Percentiles rank a stretch among this genome's conserved stretches.
These are phyloP conservation scores for Cercospora canescens DNA, from an alignment of 2,329 filamentous ascomycete genomes.

Conservation along the genomic window DNA sequence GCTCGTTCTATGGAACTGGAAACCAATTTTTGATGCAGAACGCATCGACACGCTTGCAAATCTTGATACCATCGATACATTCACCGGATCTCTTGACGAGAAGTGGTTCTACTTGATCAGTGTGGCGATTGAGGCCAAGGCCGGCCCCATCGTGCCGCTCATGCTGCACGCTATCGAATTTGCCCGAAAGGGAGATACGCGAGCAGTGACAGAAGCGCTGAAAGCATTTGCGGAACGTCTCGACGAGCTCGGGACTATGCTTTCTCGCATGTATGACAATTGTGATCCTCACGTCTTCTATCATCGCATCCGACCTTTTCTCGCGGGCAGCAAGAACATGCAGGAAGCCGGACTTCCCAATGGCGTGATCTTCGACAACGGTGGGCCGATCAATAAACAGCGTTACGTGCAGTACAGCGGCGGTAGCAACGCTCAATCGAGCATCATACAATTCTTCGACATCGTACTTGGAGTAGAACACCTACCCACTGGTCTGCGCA, in stretches of 20 bases:
- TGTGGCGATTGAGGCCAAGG: conserved; percentile 90
- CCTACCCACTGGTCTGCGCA: conserved; percentile 77
- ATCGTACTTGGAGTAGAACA: conserved; percentile 87
- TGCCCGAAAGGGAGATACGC: conserved; percentile 67
- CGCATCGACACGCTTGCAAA: conserved; percentile 82
- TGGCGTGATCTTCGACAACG: conserved; percentile 83
- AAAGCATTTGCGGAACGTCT: conserved; percentile 80
- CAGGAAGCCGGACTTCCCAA: conserved; percentile 84
- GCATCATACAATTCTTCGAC: conserved; percentile 96
- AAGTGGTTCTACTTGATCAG: conserved; percentile 99
- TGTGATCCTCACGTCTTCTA: conserved; percentile 96
- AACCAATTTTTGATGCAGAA: conserved; percentile 83
- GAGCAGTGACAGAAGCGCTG: conserved; percentile 75
- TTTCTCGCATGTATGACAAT: conserved; percentile 90
- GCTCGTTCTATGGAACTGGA: conserved; percentile 95
- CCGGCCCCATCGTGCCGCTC: conserved; percentile 79
- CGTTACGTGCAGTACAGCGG: conserved; percentile 84
- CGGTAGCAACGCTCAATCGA: conserved; percentile 96
- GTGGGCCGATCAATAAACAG: conserved; percentile 51
- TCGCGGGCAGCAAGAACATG: conserved; percentile 98
- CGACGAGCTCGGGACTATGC: conserved; percentile 75
- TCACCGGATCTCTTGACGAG: conserved; percentile 92
- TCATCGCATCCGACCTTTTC: conserved; percentile 90
- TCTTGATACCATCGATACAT: conserved; percentile 81
- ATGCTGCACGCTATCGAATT: conserved; percentile 88